Percentiles rank a stretch among this genome's conserved stretches.
phyloP scores from a whole-genome alignment of 2,329 filamentous ascomycete genomes.

The Pyrenophora graminea region DNA sequence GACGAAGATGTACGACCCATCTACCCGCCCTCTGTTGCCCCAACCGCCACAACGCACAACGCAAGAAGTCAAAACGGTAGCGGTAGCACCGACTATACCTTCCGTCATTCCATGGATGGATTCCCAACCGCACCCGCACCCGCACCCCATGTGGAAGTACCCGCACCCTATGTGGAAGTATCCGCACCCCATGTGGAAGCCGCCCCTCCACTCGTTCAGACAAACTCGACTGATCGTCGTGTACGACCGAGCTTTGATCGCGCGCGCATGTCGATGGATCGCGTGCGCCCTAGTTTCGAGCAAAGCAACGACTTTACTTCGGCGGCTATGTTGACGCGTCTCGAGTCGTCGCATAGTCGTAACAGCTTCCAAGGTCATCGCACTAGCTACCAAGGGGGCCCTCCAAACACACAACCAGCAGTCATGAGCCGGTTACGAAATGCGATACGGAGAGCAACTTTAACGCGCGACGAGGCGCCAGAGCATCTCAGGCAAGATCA shows the following conservation, averaged over 20 bases:
- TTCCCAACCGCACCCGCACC: conserved; percentile 27
- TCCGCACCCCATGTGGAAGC: conserved; percentile 30
- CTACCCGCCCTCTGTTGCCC: conserved; percentile 86
- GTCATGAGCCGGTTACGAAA: conserved; percentile 38
- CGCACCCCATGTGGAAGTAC: conserved; percentile 22
- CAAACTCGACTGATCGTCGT: conserved; percentile 39
- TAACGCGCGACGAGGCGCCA: conserved; percentile 40
- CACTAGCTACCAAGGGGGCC: conserved; percentile 29
- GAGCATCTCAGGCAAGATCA: conserved; percentile 22
- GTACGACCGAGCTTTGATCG: conserved; percentile 86
- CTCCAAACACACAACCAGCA: conserved; percentile 19
- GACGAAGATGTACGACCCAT: conserved; percentile 91
- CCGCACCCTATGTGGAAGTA: conserved; percentile 30
- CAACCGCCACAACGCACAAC: conserved; percentile 70
- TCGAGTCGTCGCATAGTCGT: conserved; percentile 67
- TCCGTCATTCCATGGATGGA: conserved; percentile 45
- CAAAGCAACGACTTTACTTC: conserved; percentile 89
- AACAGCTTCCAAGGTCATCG: conserved; percentile 32
- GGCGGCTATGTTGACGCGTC: conserved; percentile 78
- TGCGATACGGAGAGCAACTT: conserved; percentile 37
- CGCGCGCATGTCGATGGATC: conserved; percentile 84
- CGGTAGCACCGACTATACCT: conserved; percentile 89
- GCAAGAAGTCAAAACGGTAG: conserved; percentile 86
- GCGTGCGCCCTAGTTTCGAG: conserved; percentile 81
- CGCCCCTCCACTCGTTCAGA: conserved; percentile 28